Conservation (phyloP, 331 rosid species). For the Dryas integrifolia region DNA sequence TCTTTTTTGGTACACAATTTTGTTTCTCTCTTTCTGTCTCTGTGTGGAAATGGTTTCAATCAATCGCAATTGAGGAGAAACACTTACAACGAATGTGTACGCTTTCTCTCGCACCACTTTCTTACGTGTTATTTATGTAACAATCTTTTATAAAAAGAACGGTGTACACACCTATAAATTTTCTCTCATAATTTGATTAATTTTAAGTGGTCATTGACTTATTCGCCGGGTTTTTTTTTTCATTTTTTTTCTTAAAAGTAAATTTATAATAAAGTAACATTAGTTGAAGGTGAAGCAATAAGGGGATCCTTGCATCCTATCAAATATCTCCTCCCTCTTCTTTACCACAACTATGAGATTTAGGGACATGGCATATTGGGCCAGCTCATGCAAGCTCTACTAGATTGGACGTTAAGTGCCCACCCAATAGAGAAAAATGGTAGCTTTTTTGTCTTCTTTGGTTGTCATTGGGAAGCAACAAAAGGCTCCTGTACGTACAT, state of each 20-base stretch:
- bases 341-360: not conserved
- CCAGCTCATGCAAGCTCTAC: slow-evolving; percentile 13
- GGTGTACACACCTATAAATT: too few relatives aligned
- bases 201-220: too few relatives aligned
- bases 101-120: too few relatives aligned
- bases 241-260: too few relatives aligned
- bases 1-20: not conserved
- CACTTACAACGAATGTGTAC: too few relatives aligned
- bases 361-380: not conserved
- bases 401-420: not conserved
- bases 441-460: not conserved
- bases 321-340: not conserved
- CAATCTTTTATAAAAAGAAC: too few relatives aligned
- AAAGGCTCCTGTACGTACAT: not conserved
- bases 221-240: too few relatives aligned
- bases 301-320: not conserved
- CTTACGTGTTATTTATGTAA: too few relatives aligned
- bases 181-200: too few relatives aligned
- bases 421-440: not conserved
- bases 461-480: not conserved
- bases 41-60: not conserved
- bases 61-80: too few relatives aligned
- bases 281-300: too few relatives aligned
- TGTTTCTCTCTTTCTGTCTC: not conserved
- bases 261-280: too few relatives aligned